Evolutionary conservation across 768 basidiomycete genomes (phyloP).

Genomic region (Tulasnella sp.): DNA sequence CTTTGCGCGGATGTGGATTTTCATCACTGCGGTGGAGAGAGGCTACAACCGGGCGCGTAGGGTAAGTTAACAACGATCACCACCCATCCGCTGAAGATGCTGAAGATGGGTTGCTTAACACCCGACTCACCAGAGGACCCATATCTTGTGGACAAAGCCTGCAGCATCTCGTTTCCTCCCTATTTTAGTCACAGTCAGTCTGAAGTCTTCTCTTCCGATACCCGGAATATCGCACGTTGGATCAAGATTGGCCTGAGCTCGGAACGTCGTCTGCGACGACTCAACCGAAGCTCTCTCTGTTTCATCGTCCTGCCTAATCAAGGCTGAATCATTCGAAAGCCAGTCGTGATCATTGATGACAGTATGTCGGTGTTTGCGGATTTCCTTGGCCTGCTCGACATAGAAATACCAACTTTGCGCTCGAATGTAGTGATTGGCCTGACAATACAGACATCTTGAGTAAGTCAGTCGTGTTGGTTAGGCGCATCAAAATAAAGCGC

Average conservation of each 20-base stretch:
- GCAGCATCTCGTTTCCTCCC: neutral
- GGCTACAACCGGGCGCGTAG: neutral
- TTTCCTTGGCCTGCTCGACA: neutral
- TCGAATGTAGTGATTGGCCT: neutral
- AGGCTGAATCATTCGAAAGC: neutral
- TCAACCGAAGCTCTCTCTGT: neutral
- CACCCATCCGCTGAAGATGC: neutral
- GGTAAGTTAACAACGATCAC: neutral
- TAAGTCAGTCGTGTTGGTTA: neutral
- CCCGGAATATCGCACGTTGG: neutral
- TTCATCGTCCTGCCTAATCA: neutral
- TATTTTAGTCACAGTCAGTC: neutral
- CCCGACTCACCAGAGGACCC: neutral
- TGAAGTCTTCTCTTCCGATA: neutral
- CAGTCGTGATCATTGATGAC: neutral
- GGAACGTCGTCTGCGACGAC: neutral
- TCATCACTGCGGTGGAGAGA: neutral
- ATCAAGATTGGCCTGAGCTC: neutral
- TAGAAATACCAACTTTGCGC: neutral
- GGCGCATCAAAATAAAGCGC: neutral
- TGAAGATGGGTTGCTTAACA: neutral
- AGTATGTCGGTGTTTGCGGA: neutral
- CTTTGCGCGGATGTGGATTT: neutral
- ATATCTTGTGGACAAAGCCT: neutral
- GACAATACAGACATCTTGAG: neutral